Percentiles rank a stretch among this genome's conserved stretches.
Conservation (phyloP, 306 rosid species). For the Biancaea sappan region DNA sequence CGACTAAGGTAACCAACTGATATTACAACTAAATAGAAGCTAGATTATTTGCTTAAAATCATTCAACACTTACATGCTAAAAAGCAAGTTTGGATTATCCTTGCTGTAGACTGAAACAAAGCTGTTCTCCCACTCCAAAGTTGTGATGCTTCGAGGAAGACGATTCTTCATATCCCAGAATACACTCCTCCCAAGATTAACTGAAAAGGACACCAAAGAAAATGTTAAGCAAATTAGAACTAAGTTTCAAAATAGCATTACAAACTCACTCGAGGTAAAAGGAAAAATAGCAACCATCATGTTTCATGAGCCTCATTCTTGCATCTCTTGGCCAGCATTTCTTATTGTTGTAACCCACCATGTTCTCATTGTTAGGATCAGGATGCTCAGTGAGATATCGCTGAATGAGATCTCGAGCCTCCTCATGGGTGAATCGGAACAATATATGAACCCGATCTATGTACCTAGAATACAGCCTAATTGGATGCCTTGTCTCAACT, state of each 20-base stretch:
- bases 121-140: slow-evolving; percentile 99
- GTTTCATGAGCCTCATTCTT: slow-evolving; percentile 99
- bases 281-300: slow-evolving; percentile 63
- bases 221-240: slow-evolving; percentile 18
- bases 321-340: slow-evolving; percentile 99
- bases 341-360: slow-evolving; percentile 99
- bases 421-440: slow-evolving; percentile 96
- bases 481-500: slow-evolving; percentile 97
- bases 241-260: not conserved
- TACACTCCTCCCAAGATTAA: slow-evolving; percentile 99
- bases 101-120: slow-evolving; percentile 99
- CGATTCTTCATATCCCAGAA: slow-evolving; percentile 99
- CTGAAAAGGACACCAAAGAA: slow-evolving; percentile 46
- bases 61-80: slow-evolving; percentile 79
- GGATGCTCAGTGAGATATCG: slow-evolving; percentile 98
- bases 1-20: not conserved
- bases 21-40: not conserved
- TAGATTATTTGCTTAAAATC: slow-evolving; percentile 3
- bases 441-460: slow-evolving; percentile 94
- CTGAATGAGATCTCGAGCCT: slow-evolving; percentile 98
- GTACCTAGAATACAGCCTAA: slow-evolving; percentile 91
- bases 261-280: slow-evolving; percentile 10
- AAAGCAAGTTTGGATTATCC: slow-evolving; percentile 97
- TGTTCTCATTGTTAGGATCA: slow-evolving; percentile 98
- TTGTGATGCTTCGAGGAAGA: slow-evolving; percentile 97